phyloP scores from a whole-genome alignment of 208 protist genomes.

The Acanthamoeba royreba region DNA sequence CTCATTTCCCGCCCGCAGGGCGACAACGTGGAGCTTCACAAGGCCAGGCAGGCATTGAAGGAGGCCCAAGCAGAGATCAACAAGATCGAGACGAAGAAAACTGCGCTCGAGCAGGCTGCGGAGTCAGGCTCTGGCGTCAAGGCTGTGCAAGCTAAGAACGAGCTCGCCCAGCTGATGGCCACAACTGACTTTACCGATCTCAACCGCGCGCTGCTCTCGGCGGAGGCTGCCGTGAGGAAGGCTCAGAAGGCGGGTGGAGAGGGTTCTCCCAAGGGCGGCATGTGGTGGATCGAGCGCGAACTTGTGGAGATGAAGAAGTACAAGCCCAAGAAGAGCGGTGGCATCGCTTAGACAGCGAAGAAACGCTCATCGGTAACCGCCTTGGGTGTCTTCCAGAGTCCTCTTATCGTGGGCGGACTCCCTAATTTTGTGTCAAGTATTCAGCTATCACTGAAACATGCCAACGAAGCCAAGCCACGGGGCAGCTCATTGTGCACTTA shows the following conservation, averaged over 20 bases:
- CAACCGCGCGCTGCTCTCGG: slow-evolving; percentile 51
- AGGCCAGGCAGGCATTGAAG: slow-evolving; percentile 50
- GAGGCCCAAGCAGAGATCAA: slow-evolving; percentile 51
- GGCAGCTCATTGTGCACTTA: no score
- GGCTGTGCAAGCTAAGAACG: slow-evolving; percentile 16
- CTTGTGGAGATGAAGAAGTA: slow-evolving; percentile 46
- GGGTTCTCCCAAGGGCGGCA: neutral
- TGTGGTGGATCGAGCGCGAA: slow-evolving; percentile 33
- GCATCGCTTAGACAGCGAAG: no score
- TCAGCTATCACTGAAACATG: no score
- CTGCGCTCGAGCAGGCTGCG: neutral
- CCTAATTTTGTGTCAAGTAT: no score
- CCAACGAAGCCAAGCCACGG: no score
- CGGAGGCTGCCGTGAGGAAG: slow-evolving; percentile 60
- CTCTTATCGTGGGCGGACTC: no score
- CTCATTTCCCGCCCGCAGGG: slow-evolving; percentile 47
- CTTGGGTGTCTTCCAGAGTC: no score
- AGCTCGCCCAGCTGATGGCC: slow-evolving; percentile 58
- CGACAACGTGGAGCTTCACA: slow-evolving; percentile 43
- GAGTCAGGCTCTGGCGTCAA: neutral
- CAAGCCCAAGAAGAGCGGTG: slow-evolving; percentile 9
- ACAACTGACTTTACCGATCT: slow-evolving; percentile 43
- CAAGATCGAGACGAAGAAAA: slow-evolving; percentile 59
- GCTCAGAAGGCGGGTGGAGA: no score
- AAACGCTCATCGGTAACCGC: no score